Conservation (phyloP, 805 yeast genomes). For the Metschnikowia lachancei region DNA sequence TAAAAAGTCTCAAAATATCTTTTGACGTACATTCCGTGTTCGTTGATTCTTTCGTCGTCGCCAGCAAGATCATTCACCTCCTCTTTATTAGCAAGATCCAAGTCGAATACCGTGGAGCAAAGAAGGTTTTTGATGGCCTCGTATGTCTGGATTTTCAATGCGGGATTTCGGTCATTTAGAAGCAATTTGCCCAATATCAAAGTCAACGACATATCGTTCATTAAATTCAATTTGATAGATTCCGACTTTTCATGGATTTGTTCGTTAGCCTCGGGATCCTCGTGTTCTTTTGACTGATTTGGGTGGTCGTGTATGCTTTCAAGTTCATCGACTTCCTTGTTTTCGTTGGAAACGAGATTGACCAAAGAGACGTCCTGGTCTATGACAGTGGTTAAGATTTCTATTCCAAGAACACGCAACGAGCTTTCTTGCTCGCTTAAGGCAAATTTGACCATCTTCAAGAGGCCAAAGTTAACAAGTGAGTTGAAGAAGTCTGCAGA, state of each 20-base stretch:
- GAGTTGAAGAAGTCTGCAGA: slow-evolving; percentile 62
- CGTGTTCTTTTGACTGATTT: not conserved
- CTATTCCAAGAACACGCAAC: slow-evolving; percentile 71
- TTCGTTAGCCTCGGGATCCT: slow-evolving; percentile 11
- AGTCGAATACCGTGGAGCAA: slow-evolving; percentile 44
- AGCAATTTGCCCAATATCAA: slow-evolving; percentile 57
- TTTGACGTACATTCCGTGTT: slow-evolving; percentile 27
- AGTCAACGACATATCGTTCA: slow-evolving; percentile 59
- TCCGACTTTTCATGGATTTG: slow-evolving; percentile 19
- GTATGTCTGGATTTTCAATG: slow-evolving; percentile 74
- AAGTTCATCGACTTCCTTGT: slow-evolving; percentile 25
- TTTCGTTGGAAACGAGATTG: slow-evolving; percentile 32
- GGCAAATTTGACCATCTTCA: slow-evolving; percentile 70
- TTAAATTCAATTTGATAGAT: slow-evolving; percentile 32
- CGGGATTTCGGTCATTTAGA: slow-evolving; percentile 60
- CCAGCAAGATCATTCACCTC: not conserved
- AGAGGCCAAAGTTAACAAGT: slow-evolving; percentile 65
- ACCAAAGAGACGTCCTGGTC: slow-evolving; percentile 78
- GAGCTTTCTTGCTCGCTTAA: slow-evolving; percentile 48
- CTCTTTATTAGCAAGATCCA: slow-evolving; percentile 9
- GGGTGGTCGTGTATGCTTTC: slow-evolving; percentile 1
- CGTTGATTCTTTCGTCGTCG: not conserved
- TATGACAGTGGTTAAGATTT: slow-evolving; percentile 71
- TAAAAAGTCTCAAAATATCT: slow-evolving; percentile 62
- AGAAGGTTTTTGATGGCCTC: slow-evolving; percentile 78